phyloP scores from a whole-genome alignment of 2,329 filamentous ascomycete genomes.

The Phaeosphaeriaceae sp. region DNA sequence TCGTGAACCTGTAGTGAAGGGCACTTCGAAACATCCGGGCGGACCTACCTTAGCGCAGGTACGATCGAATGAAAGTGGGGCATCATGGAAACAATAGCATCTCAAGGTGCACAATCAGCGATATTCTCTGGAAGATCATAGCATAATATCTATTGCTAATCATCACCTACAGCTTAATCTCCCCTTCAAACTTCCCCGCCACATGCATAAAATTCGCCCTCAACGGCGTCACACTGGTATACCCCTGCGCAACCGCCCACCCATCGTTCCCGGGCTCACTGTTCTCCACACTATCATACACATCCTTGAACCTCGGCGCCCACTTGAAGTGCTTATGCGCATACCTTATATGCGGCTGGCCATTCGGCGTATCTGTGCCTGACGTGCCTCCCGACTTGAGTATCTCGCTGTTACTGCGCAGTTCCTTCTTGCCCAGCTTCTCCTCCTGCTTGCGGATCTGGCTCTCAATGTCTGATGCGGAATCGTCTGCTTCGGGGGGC shows the following conservation, averaged over 20 bases:
- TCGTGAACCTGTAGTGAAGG: too few species aligned
- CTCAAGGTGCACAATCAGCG: not conserved
- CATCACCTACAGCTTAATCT: slow-evolving; percentile 32
- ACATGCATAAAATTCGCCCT: slow-evolving; percentile 90
- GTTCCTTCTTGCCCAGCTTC: slow-evolving; percentile 53
- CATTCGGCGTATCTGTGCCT: slow-evolving; percentile 34
- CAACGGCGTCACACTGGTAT: slow-evolving; percentile 88
- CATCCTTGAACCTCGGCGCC: slow-evolving; percentile 85
- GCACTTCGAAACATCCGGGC: too few species aligned
- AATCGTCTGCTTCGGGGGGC: slow-evolving; percentile 65
- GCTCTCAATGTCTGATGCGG: slow-evolving; percentile 72
- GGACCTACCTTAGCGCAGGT: slow-evolving; percentile 5
- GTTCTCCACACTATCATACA: slow-evolving; percentile 85
- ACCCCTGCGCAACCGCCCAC: slow-evolving; percentile 87
- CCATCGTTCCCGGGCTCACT: slow-evolving; percentile 85
- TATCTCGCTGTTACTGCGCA: slow-evolving; percentile 24
- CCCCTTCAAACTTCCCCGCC: slow-evolving; percentile 31
- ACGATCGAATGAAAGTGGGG: not conserved
- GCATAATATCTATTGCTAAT: too few species aligned
- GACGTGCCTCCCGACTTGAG: slow-evolving; percentile 28
- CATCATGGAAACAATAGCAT: not conserved
- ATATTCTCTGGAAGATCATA: not conserved
- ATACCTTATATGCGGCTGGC: slow-evolving; percentile 57
- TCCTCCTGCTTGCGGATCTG: slow-evolving; percentile 71
- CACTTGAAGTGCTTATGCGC: slow-evolving; percentile 92